Conservation (phyloP, 1,284 basidiomycete species). For the Ustanciosporium gigantosporum region DNA sequence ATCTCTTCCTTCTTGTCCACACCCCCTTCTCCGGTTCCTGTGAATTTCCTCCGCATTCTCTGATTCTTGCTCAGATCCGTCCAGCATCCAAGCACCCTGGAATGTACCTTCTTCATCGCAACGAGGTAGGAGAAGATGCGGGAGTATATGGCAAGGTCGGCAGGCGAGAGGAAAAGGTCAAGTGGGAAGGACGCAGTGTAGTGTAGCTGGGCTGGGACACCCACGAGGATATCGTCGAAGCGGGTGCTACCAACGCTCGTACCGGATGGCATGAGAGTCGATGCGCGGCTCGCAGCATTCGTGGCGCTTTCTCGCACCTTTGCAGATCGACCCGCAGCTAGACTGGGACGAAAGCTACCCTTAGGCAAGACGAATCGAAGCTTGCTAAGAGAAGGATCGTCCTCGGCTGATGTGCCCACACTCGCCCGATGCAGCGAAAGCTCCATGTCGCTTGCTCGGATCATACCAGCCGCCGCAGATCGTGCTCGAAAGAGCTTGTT, state of each 20-base stretch:
- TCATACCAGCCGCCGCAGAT: conserved; percentile 67
- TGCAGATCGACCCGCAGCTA: conserved; percentile 12
- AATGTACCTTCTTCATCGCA: conserved; percentile 79
- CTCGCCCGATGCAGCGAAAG: conserved; percentile 37
- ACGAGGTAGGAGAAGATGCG: conserved; percentile 80
- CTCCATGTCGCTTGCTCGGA: conserved; percentile 42
- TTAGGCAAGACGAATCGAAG: conserved; percentile 28
- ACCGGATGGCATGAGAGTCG: neutral
- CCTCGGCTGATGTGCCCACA: conserved; percentile 41
- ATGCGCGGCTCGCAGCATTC: neutral
- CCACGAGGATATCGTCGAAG: conserved; percentile 43
- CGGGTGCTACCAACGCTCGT: conserved; percentile 6
- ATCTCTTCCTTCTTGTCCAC: conserved; percentile 70
- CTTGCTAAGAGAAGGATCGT: conserved; percentile 37
- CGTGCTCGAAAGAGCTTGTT: conserved; percentile 63
- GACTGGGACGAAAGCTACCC: conserved; percentile 25
- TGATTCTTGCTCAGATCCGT: conserved; percentile 78
- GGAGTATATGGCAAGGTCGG: conserved; percentile 75
- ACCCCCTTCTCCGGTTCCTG: conserved; percentile 82
- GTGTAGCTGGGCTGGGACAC: conserved; percentile 37
- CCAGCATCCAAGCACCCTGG: conserved; percentile 78
- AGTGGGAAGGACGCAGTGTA: conserved; percentile 71
- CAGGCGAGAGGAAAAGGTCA: conserved; percentile 79
- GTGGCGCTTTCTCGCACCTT: conserved; percentile 11
- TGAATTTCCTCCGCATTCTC: conserved; percentile 77